These are phyloP conservation scores for Stemphylium lycopersici DNA, from an alignment of 2,329 filamentous ascomycete species.

Conservation along the genomic window DNA sequence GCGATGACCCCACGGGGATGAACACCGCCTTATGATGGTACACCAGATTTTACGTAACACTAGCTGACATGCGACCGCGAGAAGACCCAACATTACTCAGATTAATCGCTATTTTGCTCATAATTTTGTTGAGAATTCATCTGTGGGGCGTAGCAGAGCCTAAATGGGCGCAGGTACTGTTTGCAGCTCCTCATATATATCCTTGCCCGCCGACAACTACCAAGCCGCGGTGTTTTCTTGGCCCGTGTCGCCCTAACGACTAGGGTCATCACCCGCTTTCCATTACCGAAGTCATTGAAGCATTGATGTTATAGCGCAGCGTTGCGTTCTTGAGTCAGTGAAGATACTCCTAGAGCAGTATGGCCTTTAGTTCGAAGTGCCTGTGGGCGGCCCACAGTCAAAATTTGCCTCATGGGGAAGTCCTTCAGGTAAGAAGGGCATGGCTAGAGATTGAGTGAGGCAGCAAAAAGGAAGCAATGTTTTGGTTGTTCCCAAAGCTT, in stretches of 20 bases:
- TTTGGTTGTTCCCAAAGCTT: no score
- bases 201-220: constrained; percentile 1
- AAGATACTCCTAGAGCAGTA: no score
- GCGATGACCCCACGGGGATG: constrained; percentile 10
- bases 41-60: no score
- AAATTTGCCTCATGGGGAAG: no score
- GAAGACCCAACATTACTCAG: no score
- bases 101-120: neutral
- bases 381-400: no score
- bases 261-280: neutral
- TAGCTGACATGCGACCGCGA: no score
- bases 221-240: constrained; percentile 3
- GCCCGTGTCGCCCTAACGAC: neutral
- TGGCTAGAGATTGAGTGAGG: no score
- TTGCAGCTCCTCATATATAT: constrained; percentile 4
- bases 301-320: neutral
- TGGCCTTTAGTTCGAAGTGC: no score
- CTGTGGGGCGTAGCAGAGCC: neutral
- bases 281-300: neutral
- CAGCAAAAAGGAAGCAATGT: no score
- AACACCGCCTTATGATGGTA: neutral
- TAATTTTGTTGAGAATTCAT: neutral
- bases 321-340: neutral
- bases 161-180: neutral
- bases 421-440: no score